phyloP scores from a whole-genome alignment of 495 filamentous ascomycete species.

The Talaromyces adpressus region DNA sequence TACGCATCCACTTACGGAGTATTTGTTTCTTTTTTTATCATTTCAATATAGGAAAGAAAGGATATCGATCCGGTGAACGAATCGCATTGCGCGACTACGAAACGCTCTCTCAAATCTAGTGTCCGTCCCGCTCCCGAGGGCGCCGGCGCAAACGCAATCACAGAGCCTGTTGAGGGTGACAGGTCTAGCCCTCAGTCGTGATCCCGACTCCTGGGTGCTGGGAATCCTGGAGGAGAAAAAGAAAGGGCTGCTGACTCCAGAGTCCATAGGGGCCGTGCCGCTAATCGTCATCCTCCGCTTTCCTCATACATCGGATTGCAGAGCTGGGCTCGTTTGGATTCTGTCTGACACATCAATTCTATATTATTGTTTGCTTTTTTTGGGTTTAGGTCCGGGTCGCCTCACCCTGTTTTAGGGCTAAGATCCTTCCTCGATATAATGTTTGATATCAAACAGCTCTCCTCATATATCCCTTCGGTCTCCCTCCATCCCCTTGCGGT shows the following conservation, averaged over 20 bases:
- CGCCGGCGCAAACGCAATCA: neutral
- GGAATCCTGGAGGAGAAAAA: neutral
- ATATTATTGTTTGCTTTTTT: neutral
- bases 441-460: neutral
- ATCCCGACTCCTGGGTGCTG: constrained; percentile 2
- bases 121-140: neutral
- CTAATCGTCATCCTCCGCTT: constrained; percentile 1
- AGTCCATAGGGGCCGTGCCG: neutral
- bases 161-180: neutral
- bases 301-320: neutral
- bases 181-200: neutral
- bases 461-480: neutral
- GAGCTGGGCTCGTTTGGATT: neutral
- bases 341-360: constrained; percentile 1
- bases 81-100: neutral
- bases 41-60: neutral
- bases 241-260: neutral
- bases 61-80: neutral
- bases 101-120: constrained; percentile 1
- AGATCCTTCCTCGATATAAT: neutral
- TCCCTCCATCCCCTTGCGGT: neutral
- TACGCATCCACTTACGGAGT: neutral
- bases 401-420: neutral
- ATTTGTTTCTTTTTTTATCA: neutral
- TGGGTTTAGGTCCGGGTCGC: neutral